Percentiles rank a stretch among this genome's conserved stretches.
Conservation (phyloP, 2,329 filamentous ascomycete genomes). For the Ophiostoma novo-ulmi region DNA sequence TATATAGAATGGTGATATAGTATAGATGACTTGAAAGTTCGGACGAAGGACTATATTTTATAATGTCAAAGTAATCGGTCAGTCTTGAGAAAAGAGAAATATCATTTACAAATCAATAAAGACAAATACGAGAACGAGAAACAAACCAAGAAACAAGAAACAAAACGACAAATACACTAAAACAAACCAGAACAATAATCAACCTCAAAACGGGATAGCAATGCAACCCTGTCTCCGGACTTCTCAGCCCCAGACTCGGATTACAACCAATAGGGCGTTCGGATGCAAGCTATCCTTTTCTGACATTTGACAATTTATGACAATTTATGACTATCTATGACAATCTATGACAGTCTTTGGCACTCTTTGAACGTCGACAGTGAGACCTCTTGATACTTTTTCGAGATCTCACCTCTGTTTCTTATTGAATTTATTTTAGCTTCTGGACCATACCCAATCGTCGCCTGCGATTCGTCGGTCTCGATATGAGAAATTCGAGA, state of each 20-base stretch:
- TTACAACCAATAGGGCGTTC: background rate
- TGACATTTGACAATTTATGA: background rate
- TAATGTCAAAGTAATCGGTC: too few relatives aligned
- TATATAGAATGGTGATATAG: too few relatives aligned
- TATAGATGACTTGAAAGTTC: too few relatives aligned
- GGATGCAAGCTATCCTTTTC: background rate
- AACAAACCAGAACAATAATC: background rate
- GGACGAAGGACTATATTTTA: too few relatives aligned
- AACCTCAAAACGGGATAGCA: too few relatives aligned
- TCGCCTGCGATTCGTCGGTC: background rate
- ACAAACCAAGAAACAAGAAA: background rate
- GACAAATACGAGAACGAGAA: background rate
- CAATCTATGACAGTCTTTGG: background rate
- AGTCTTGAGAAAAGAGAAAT: too few relatives aligned
- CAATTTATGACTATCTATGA: too few relatives aligned
- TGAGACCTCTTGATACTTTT: background rate
- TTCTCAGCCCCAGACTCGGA: slow-evolving; percentile 5
- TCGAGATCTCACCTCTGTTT: background rate
- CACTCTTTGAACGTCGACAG: background rate
- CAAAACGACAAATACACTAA: background rate
- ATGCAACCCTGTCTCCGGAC: background rate
- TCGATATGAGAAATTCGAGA: too few relatives aligned
- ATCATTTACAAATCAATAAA: background rate
- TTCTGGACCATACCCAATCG: background rate
- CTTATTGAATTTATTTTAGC: background rate